Evolutionary conservation across 1,284 basidiomycete species (phyloP).

Genomic region (Erythrobasidium hasegawianum): DNA sequence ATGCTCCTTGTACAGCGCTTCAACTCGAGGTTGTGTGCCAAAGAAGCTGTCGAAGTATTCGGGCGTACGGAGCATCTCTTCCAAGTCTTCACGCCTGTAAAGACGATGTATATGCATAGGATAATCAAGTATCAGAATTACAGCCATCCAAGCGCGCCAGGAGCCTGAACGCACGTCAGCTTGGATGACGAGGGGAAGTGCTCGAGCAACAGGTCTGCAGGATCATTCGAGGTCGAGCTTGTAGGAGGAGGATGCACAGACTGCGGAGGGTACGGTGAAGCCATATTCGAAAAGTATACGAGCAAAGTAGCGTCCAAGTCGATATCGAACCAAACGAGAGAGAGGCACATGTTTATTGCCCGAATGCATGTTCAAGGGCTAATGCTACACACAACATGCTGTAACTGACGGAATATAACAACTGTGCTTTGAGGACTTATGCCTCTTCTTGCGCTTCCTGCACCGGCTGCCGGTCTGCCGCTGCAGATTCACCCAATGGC

Average conservation of each 20-base stretch:
- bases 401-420: neutral
- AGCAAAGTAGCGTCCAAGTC: too few species aligned
- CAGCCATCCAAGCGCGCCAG: too few species aligned
- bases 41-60: constrained; percentile 81
- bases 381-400: constrained; percentile 2
- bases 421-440: neutral
- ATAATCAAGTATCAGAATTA: too few species aligned
- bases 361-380: too few species aligned
- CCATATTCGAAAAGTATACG: too few species aligned
- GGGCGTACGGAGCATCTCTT: constrained; percentile 74
- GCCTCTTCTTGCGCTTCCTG: neutral
- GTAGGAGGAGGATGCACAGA: neutral
- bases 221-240: constrained; percentile 14
- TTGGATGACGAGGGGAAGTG: constrained; percentile 29
- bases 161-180: constrained; percentile 29
- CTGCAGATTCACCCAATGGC: constrained; percentile 24
- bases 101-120: too few species aligned
- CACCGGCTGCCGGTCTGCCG: constrained; percentile 16
- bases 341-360: too few species aligned
- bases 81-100: constrained; percentile 73
- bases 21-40: constrained; percentile 69
- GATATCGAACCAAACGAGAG: too few species aligned
- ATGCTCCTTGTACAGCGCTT: constrained; percentile 62
- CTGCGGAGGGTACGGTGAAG: too few species aligned
- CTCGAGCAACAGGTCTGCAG: constrained; percentile 30